These are phyloP conservation scores for Tolypocladium tundrense DNA, from an alignment of 2,329 filamentous ascomycete species.

Conservation along the genomic window DNA sequence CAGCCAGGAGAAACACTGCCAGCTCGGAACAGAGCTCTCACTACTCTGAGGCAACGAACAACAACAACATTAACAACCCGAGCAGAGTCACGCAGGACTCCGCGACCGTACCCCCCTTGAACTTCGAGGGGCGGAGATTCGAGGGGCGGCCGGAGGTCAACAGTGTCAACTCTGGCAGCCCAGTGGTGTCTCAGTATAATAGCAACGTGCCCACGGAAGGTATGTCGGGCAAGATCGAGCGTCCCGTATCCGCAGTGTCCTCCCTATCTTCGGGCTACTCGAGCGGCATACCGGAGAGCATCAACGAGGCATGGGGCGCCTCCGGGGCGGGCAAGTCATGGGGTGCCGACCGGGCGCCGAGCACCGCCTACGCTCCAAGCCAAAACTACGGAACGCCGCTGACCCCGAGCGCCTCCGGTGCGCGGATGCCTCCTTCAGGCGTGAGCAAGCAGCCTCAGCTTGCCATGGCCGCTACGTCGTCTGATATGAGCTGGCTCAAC, in stretches of 20 bases:
- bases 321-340: slow-evolving; percentile 33
- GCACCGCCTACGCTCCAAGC: slow-evolving; percentile 39
- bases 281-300: slow-evolving; percentile 55
- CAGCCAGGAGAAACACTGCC: slow-evolving; percentile 37
- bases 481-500: slow-evolving; percentile 76
- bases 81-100: slow-evolving; percentile 51
- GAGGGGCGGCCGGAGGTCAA: slow-evolving; percentile 53
- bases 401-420: slow-evolving; percentile 21
- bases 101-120: slow-evolving; percentile 59
- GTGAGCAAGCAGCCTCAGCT: slow-evolving; percentile 41
- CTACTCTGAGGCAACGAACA: slow-evolving; percentile 32
- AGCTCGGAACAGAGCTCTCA: slow-evolving; percentile 45
- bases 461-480: slow-evolving; percentile 36
- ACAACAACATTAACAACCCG: slow-evolving; percentile 10
- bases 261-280: slow-evolving; percentile 45
- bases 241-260: slow-evolving; percentile 41
- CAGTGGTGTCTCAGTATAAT: slow-evolving; percentile 53
- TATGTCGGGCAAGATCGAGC: slow-evolving; percentile 51
- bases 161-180: slow-evolving; percentile 58
- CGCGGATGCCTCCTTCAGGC: slow-evolving; percentile 20
- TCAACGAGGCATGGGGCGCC: slow-evolving; percentile 46
- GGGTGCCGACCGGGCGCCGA: slow-evolving; percentile 39
- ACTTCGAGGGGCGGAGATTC: slow-evolving; percentile 45
- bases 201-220: slow-evolving; percentile 43
- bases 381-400: slow-evolving; percentile 32